Base-by-base conservation (phyloP, 2,329 filamentous ascomycete genomes). In the Aulographum hederae region DNA sequence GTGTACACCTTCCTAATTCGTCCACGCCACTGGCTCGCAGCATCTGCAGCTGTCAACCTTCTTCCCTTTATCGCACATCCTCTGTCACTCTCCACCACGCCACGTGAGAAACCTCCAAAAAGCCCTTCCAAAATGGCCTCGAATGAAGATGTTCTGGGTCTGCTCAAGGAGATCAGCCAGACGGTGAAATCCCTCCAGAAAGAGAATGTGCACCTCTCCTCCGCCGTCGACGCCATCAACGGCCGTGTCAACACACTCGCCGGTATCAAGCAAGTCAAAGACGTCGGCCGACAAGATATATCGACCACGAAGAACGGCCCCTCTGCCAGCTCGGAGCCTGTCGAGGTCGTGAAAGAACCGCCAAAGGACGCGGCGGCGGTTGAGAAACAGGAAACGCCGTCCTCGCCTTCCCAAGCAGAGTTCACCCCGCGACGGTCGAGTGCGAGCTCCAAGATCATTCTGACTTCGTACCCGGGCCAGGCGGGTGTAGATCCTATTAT, bases 401-500 rank as follows among this genome's bases (percentile, higher is more conserved):
- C n/a, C n/a, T n/a, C n/a, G n/a, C n/a, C n/a, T n/a, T n/a, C n/a
- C n/a, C n/a, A n/a, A n/a, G n/a, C n/a, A n/a, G n/a, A n/a, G n/a
- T n/a, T n/a, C 8, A n/a, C 21, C 8, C 21, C 21, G 21, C 21
- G 62, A 54, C 41, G 46, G 42, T 13, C 45, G 57, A 29, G 57
- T 56, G 30, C 57, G 54, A 61, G 60, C 25, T 69, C 65, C 28
- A 71, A 72, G 43, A 75, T 76, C 46, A 73, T 76, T 41, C 58
- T 79, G 41, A 79, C 75, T 31, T 93, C 85, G 4, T 94, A 95
- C 54, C 86, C 86, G 18, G 84, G 82, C 43, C 86, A 94, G 57
- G 82, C 80, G 41, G 86, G 86, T 39, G 86, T 95, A 53, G 80
- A 92, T 41, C 85, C 86, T n/a, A 60, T 94, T 32, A 70, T 73